A percentile compares a stretch with the other conserved stretches of the same genome.
phyloP scores from a whole-genome alignment of 306 rosid genomes.

The Lathyrus oleraceus region DNA sequence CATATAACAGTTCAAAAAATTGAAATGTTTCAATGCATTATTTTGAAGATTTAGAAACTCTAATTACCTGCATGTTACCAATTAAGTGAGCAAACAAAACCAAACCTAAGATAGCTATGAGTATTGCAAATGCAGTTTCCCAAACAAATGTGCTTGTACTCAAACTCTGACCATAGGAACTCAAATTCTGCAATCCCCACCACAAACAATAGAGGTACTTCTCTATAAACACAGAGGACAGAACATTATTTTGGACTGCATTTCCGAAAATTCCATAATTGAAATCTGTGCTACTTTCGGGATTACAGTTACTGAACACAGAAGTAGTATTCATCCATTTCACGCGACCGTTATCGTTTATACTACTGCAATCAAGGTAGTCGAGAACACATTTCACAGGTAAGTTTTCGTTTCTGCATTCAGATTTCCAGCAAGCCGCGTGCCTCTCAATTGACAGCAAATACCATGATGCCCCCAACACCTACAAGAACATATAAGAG shows the following conservation, averaged over 20 bases:
- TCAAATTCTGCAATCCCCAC: slow-evolving; percentile 98
- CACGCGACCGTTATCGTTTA: slow-evolving; percentile 42
- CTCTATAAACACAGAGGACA: slow-evolving; percentile 54
- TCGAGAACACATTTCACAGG: slow-evolving; percentile 53
- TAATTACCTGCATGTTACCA: slow-evolving; percentile 92
- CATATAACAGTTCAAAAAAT: background rate
- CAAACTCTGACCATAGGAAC: slow-evolving; percentile 81
- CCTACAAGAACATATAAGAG: slow-evolving; percentile 48
- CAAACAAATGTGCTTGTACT: slow-evolving; percentile 64
- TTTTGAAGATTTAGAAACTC: slow-evolving; percentile 20
- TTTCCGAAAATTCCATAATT: slow-evolving; percentile 61
- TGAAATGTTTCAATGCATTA: background rate
- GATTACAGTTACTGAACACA: slow-evolving; percentile 69
- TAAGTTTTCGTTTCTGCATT: slow-evolving; percentile 60
- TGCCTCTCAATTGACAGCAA: slow-evolving; percentile 77
- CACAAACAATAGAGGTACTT: slow-evolving; percentile 91
- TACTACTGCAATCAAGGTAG: slow-evolving; percentile 69
- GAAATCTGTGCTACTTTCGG: slow-evolving; percentile 51
- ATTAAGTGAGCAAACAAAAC: slow-evolving; percentile 91
- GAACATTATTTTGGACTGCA: slow-evolving; percentile 59
- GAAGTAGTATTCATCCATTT: slow-evolving; percentile 60
- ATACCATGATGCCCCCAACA: slow-evolving; percentile 92
- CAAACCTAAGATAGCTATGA: slow-evolving; percentile 75
- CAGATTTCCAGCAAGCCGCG: slow-evolving; percentile 77
- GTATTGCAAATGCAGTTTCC: slow-evolving; percentile 84